phyloP scores from a whole-genome alignment of 495 filamentous ascomycete genomes.

The Lichenothelia convexa region DNA sequence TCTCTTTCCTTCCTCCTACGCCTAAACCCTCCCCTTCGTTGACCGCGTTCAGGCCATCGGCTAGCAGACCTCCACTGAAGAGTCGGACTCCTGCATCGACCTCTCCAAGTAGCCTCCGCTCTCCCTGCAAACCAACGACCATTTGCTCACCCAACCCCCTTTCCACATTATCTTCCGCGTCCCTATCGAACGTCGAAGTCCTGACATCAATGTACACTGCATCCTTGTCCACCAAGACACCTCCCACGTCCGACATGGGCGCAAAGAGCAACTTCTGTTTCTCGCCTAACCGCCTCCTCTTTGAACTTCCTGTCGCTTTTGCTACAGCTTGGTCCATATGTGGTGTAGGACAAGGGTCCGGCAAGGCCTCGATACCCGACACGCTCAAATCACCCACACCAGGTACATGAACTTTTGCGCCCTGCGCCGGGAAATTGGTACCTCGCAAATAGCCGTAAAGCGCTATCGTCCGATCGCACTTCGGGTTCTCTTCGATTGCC shows the following conservation, averaged over 20 bases:
- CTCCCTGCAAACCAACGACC: constrained; percentile 74
- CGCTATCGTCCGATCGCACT: constrained; percentile 76
- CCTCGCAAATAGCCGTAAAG: constrained; percentile 88
- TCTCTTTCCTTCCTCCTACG: constrained; percentile 52
- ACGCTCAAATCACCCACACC: constrained; percentile 87
- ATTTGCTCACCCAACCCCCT: constrained; percentile 84
- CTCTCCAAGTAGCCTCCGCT: constrained; percentile 64
- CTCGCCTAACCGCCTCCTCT: constrained; percentile 62
- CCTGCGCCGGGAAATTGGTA: constrained; percentile 82
- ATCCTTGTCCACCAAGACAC: constrained; percentile 67
- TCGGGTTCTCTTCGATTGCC: constrained; percentile 65
- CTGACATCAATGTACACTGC: constrained; percentile 66
- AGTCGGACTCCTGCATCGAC: constrained; percentile 63
- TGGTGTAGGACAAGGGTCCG: constrained; percentile 91
- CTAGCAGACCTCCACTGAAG: constrained; percentile 56
- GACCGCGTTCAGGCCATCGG: constrained; percentile 37
- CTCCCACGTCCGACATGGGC: constrained; percentile 94
- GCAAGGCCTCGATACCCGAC: constrained; percentile 63
- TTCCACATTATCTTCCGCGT: constrained; percentile 40
- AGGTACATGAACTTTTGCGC: constrained; percentile 78
- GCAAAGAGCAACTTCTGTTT: constrained; percentile 93
- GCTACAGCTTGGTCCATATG: constrained; percentile 69
- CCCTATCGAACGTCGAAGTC: constrained; percentile 58
- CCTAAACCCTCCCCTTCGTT: constrained; percentile 31
- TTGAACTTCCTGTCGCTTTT: constrained; percentile 62